Percentiles rank a stretch among this genome's conserved stretches.
Evolutionary conservation across 192 early-diverging fungal species (phyloP).

Genomic region (Geranomyces michiganensis): DNA sequence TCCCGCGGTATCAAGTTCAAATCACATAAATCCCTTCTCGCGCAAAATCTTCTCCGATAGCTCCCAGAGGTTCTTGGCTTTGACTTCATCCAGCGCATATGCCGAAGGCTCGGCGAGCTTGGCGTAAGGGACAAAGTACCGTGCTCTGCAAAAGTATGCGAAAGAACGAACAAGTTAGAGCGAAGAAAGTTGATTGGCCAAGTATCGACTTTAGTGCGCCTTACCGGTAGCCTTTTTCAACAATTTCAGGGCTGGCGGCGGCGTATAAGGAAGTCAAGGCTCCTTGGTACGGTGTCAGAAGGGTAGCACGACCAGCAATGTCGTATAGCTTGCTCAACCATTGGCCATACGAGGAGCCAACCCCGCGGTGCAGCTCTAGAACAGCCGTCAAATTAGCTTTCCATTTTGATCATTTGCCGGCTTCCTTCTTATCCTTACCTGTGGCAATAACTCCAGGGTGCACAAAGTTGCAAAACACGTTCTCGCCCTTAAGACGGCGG

Average conservation of each 20-base stretch:
- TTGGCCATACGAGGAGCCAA: background rate
- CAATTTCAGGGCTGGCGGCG: constrained; percentile 42
- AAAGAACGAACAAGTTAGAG: background rate
- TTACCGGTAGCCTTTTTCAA: background rate
- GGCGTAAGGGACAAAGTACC: constrained; percentile 48
- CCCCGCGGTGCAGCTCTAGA: background rate
- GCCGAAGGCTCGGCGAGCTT: constrained; percentile 24
- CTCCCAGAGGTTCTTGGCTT: constrained; percentile 46
- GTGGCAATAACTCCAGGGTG: constrained; percentile 44
- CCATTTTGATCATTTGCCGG: background rate
- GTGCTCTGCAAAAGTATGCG: constrained; percentile 13
- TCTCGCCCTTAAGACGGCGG: constrained; percentile 7
- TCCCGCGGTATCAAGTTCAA: no score
- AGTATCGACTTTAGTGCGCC: no score
- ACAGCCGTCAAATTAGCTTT: no score
- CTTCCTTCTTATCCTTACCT: constrained; percentile 12
- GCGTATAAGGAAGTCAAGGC: constrained; percentile 45
- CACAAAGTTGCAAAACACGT: constrained; percentile 26
- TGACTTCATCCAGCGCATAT: constrained; percentile 31
- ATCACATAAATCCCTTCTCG: constrained; percentile 19
- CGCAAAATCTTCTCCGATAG: constrained; percentile 34
- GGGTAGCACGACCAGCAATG: background rate
- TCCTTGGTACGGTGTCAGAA: constrained; percentile 34
- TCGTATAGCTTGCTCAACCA: constrained; percentile 2
- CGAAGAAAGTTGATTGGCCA: constrained; percentile 31